Evolutionary conservation across 1,139 yeast genomes (phyloP).

Genomic region (Magnusiomyces paraingens): DNA sequence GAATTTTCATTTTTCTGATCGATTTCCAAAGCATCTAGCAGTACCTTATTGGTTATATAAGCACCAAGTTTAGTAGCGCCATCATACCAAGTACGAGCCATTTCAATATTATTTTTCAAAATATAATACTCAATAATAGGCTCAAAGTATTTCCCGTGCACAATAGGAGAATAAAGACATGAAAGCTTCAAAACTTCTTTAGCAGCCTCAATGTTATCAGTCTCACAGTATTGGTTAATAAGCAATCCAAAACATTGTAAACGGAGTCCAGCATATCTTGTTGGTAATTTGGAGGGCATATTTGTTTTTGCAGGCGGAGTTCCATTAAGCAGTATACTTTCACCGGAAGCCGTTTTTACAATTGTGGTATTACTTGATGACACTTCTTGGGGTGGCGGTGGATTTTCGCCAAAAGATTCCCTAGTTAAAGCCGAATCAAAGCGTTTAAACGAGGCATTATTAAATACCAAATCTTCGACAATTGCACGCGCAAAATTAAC

Average conservation of each 20-base stretch:
- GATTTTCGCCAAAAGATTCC: too few species aligned
- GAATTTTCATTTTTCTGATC: not conserved
- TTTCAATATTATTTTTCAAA: conserved; percentile 5
- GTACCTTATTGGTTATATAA: not conserved
- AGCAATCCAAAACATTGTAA: not conserved
- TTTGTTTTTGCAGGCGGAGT: too few species aligned
- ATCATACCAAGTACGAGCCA: conserved; percentile 19
- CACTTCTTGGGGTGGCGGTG: too few species aligned
- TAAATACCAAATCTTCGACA: conserved; percentile 2
- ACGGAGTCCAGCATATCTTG: conserved; percentile 1
- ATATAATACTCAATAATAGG: conserved; percentile 21
- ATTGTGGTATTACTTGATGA: too few species aligned
- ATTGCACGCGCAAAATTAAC: conserved; percentile 9
- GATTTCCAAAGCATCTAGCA: not conserved
- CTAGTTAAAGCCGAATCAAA: not conserved
- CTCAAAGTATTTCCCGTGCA: conserved; percentile 15
- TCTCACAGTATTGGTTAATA: conserved; percentile 3
- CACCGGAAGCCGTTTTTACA: too few species aligned
- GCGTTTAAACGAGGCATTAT: not conserved
- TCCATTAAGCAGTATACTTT: too few species aligned
- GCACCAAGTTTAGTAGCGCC: conserved; percentile 19
- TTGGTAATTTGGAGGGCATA: not conserved
- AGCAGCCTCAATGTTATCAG: conserved; percentile 13
- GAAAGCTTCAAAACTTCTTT: conserved; percentile 18
- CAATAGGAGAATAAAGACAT: conserved; percentile 15